Evolutionary conservation across 805 yeast genomes (phyloP), one percentile per base, ranked within the genome.

Genomic region (Yarrowia osloensis): DNA sequence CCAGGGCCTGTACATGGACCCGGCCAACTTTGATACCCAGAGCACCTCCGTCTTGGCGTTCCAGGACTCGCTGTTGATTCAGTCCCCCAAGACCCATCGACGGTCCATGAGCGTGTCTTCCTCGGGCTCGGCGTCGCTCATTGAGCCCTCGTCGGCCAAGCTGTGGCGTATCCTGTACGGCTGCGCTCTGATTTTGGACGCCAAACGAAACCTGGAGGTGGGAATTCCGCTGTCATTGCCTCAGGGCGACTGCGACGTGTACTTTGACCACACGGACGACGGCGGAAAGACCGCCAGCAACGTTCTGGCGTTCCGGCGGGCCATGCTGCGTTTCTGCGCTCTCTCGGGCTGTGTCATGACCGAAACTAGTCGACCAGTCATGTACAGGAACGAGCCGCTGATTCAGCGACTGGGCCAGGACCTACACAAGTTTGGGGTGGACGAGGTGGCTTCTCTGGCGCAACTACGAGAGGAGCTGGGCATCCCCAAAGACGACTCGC

Each of bases 161-260:
- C 44, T 61, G 5, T 61, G 66, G 66, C 52, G 66, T 12, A 61
- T 61, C 7, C 33, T 61, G 31, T 46, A 61, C 26, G 54, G 66
- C 1, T 31, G 52, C 6, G 66, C 66, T 12, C 40, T 61, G 17
- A 61, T 61, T 33, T 44, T 61, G 19, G 66, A 61, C 47, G 52
- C 66, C 33, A 61, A 61, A 35, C 55, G 66, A 8, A 44, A 44
- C 26, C 54, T 61, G 31, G 66, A 61, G 33, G 40, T 46, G 2
- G 66, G 66, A 3, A 61, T 61, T 17, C 66, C 66, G 19, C 24
- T 61, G 17, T 61, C 66, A 4, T 19, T 61, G 24, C 66, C 63
- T 12, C 52, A 61, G 54, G 66, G 66, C 11, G 66, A 61, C 54
- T 61, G 66, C 4, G 66, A 61, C 21, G 66, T 61, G n/a, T 61